Base-by-base conservation (phyloP, 1,284 basidiomycete genomes). In the Boletus smithii region DNA sequence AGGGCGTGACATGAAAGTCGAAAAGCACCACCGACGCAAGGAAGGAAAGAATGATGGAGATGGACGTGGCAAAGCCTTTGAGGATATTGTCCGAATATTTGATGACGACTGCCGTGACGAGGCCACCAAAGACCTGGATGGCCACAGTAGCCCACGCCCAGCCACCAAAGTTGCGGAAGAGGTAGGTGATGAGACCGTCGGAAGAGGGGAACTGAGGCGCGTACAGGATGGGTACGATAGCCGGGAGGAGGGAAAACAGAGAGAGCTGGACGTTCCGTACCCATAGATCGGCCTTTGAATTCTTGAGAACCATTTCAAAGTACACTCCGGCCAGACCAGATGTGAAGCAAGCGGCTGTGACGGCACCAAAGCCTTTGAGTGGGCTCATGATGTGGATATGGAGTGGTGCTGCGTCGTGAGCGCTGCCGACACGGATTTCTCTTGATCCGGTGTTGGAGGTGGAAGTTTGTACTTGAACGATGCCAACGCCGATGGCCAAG, bases 131-230 rank as follows among this genome's bases (percentile, higher is more conserved):
- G 32, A 95, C 95, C 69, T 98, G 95, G 23, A 86, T 85, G 5
- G 74, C 66, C 26, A 98, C 93, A 0, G 93, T 97, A 16, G 89
- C 91, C 85, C 92, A 92, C 0, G 95, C 95, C 91, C 93, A 97
- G 6, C 74, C 73, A 27, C 91, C 91, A 66, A 97, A 95, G 66
- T 91, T 81, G 46, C 75, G 75, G 66, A 91, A 85, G 31, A 88
- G 58, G 53, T 75, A 70, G 37, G 56, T 53, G 35, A 78, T 50
- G 62, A 81, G 66, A 41, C 73, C 71, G 45, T 67, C 62, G 16
- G 71, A 68, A 56, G 65, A 50, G 20, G 62, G 63, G 34, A 62
- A 65, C 5, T 71, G 56, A 4, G 74, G 66, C 46, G 70, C 72
- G 66, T 78, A 80, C 50, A 88, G 65, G 60, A 88, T 79, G 27